phyloP scores from a whole-genome alignment of 345 rosid genomes.

The Eucalyptus microcorys region DNA sequence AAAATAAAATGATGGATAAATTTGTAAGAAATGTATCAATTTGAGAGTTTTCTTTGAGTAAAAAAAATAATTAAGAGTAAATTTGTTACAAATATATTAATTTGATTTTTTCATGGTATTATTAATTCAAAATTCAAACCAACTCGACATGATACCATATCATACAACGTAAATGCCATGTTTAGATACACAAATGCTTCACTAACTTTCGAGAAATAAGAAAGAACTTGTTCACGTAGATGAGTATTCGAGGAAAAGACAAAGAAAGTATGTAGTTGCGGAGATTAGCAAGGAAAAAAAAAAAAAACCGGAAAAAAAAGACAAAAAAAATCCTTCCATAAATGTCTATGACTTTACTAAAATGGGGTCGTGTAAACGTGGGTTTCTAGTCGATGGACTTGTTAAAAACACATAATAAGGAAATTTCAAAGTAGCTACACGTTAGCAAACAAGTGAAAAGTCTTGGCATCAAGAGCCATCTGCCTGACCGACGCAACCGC shows the following conservation, averaged over 20 bases:
- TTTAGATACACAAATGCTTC: background rate
- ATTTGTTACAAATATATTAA: rapidly evolving
- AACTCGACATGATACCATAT: background rate
- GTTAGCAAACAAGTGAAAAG: slow-evolving; percentile 25
- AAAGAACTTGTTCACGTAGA: background rate
- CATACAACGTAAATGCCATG: background rate
- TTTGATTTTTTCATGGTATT: rapidly evolving
- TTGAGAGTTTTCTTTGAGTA: too few relatives aligned
- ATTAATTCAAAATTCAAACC: background rate
- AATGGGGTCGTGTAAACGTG: background rate
- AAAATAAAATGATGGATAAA: background rate
- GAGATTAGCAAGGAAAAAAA: background rate
- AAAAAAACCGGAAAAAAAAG: background rate
- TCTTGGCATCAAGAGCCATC: slow-evolving; percentile 31
- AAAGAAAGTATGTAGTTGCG: background rate
- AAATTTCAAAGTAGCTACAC: background rate
- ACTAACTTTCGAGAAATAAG: background rate
- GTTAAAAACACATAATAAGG: background rate
- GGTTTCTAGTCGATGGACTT: background rate
- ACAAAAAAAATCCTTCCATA: background rate
- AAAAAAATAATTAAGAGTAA: rapidly evolving
- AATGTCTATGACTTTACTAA: background rate
- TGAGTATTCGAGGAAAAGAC: background rate
- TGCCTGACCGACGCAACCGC: slow-evolving; percentile 32
- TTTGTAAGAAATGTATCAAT: rapidly evolving